Base-by-base conservation (phyloP, 768 basidiomycete species). In the Lentinula guzmanii region DNA sequence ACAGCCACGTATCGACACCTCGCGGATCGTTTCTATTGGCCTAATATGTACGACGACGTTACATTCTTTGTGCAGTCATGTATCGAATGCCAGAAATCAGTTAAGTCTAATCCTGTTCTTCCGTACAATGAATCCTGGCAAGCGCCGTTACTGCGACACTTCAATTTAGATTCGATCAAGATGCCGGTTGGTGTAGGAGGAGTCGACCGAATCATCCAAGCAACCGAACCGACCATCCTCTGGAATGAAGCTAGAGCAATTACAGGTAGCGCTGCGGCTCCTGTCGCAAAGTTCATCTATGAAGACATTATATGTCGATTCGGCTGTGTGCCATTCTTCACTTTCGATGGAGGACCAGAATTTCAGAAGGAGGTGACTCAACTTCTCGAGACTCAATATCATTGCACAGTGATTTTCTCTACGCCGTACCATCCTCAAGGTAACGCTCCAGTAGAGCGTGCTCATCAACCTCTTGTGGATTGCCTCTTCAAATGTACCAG, bases 381-480 rank as follows among this genome's bases (percentile, higher is more conserved):
- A 1, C 56, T 74, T 0, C 50, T 72, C 1, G 60, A 64, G 34
- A 51, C 54, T 2, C 65, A 67, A 9, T 74, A 74, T 52, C 60
- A 66, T 5, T 64, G 74, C 21, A 52, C 48, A 0, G 66, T 70
- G 10, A 67, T 76, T n/a, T 21, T 70, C 62, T 24, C 24, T 24
- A 24, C 24, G 24, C 24, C 2, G 24, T 24, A 24, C 24, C 24
- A 24, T 24, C 24, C 69, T 1, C 52, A 73, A 61, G 67, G 69
- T n/a, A 76, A 76, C 42, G 74, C 67, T 0, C 63, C 69, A 4
- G 67, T 69, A 0, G 74, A 77, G 63, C 61, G 71, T 2, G 63
- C 63, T 8, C 73, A 75, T 50, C 65, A 67, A 11, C 70, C 68
- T 3, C 64, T 71, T 0, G 63, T 65, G 4, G 46, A 68, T 7